Percentiles rank a stretch among this genome's conserved stretches.
phyloP scores from a whole-genome alignment of 768 basidiomycete species.

The Leccinum imitatum region DNA sequence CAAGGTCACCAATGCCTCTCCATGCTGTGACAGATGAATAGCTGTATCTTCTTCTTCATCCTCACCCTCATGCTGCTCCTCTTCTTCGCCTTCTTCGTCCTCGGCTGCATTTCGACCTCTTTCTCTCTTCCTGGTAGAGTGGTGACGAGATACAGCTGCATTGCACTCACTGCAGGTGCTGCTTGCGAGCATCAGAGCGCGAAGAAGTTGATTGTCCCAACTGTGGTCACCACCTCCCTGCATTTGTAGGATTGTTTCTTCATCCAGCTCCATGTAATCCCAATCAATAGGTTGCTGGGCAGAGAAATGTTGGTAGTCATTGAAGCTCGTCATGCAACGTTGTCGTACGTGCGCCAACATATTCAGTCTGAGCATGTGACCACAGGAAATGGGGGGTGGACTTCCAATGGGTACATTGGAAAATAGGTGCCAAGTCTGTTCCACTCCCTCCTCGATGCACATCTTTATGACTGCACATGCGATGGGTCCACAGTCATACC shows the following conservation, averaged over 20 bases:
- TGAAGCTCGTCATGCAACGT: not conserved
- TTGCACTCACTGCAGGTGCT: not conserved
- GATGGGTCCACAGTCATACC: conserved; percentile 9
- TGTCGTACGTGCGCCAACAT: not conserved
- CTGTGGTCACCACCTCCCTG: not conserved
- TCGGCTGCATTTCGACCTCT: not conserved
- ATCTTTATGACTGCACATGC: not conserved
- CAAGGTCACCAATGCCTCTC: not conserved
- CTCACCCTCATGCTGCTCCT: no score
- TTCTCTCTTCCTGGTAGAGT: not conserved
- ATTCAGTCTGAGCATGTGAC: not conserved
- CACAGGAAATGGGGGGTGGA: not conserved
- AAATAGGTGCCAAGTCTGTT: not conserved
- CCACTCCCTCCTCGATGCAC: not conserved
- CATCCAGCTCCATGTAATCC: not conserved
- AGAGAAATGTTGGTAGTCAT: not conserved
- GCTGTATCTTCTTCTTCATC: not conserved
- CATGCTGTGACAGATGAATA: not conserved
- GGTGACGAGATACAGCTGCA: not conserved
- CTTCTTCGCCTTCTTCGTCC: no score
- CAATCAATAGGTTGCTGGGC: not conserved
- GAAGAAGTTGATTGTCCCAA: not conserved
- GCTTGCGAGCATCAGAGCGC: not conserved
- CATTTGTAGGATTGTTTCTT: not conserved
- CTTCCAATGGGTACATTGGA: not conserved